Conservation (phyloP, 129 eudicot species). For the Ambrosia trifida region DNA sequence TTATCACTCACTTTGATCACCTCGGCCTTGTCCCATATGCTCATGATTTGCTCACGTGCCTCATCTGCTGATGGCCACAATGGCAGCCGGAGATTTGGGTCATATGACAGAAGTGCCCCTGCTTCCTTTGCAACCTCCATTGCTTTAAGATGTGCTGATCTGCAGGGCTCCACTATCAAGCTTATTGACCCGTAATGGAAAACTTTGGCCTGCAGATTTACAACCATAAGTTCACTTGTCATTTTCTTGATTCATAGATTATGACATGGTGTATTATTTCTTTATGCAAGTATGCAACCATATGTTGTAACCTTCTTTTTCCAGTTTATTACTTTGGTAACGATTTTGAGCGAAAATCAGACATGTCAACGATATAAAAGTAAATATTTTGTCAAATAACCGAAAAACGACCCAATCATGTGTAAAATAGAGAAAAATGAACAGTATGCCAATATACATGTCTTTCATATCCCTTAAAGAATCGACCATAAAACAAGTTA, state of each 20-base stretch:
- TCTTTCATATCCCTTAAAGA: not conserved
- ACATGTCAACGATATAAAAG: too few species aligned
- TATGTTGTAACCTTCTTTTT: too few species aligned
- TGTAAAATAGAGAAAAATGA: too few species aligned
- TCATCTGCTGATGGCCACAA: conserved; percentile 89
- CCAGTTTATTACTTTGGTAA: too few species aligned
- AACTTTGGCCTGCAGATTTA: conserved; percentile 64
- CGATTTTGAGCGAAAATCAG: too few species aligned
- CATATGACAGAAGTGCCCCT: conserved; percentile 90
- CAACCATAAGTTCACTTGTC: not conserved
- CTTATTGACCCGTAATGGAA: conserved; percentile 98
- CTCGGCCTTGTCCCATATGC: conserved; percentile 96
- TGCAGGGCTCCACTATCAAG: conserved; percentile 97
- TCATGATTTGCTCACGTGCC: conserved; percentile 81
- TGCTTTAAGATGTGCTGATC: conserved; percentile 95
- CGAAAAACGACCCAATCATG: too few species aligned
- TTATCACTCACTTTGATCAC: conserved; percentile 90
- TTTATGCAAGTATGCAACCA: not conserved
- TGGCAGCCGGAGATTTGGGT: conserved; percentile 91
- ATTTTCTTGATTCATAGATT: not conserved
- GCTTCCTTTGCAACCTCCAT: conserved; percentile 91
- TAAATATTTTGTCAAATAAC: too few species aligned
- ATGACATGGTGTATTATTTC: not conserved
- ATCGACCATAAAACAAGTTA: not conserved
- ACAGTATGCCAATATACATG: not conserved